These are phyloP conservation scores for Ziziphus jujuba DNA, from an alignment of 306 rosid species.

Conservation along the genomic window DNA sequence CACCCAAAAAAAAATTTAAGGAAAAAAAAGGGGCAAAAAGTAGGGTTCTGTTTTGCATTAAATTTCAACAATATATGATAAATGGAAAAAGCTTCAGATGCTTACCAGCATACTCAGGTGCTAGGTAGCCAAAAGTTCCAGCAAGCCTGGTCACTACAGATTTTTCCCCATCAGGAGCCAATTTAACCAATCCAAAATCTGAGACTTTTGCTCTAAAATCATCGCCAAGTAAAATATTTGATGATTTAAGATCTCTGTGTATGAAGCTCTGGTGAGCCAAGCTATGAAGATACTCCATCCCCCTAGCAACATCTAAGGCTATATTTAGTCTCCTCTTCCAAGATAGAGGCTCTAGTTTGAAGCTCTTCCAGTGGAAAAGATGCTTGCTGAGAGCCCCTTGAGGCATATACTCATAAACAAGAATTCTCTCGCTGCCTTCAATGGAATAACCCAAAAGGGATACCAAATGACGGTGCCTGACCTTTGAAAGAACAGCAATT, in stretches of 20 bases:
- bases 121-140: conserved; percentile 96
- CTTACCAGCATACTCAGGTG: conserved; percentile 98
- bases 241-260: conserved; percentile 97
- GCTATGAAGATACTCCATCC: conserved; percentile 92
- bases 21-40: too few relatives aligned
- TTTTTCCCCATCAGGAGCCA: conserved; percentile 90
- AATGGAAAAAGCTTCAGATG: conserved; percentile 1
- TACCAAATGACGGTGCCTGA: conserved; percentile 93
- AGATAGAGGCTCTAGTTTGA: conserved; percentile 75
- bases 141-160: conserved; percentile 91
- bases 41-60: not conserved
- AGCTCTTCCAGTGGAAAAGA: conserved; percentile 89
- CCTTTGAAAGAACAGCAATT: conserved; percentile 93
- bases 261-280: conserved; percentile 96
- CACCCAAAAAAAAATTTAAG: not conserved
- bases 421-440: conserved; percentile 82
- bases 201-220: conserved; percentile 90
- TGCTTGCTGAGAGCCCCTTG: conserved; percentile 97
- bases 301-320: conserved; percentile 97
- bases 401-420: conserved; percentile 92
- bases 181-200: conserved; percentile 95
- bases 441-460: conserved; percentile 80
- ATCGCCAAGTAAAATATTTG: conserved; percentile 87
- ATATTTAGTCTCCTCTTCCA: conserved; percentile 95
- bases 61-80: not conserved